Conservation (phyloP, 2,329 filamentous ascomycete genomes). For the Cyclaneusma minus region DNA sequence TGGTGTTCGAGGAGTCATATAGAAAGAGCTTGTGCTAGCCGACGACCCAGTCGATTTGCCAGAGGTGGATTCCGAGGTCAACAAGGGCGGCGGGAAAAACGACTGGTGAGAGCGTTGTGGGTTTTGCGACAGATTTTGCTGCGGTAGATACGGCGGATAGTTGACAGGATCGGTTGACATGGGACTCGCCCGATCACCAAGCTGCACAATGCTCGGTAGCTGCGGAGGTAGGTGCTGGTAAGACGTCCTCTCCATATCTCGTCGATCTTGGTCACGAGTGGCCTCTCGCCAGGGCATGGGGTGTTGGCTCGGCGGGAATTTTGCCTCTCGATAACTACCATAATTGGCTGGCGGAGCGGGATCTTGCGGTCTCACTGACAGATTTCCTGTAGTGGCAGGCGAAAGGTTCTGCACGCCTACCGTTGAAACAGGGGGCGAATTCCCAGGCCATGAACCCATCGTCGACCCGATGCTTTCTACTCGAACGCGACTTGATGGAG, state of each 20-base stretch:
- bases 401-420: too few species aligned
- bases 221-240: too few species aligned
- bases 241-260: too few species aligned
- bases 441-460: not conserved
- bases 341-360: conserved; percentile 9
- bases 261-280: conserved; percentile 8
- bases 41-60: conserved; percentile 11
- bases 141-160: too few species aligned
- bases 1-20: conserved; percentile 15
- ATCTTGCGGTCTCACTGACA: not conserved
- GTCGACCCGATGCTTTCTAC: conserved; percentile 1
- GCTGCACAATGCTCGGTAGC: too few species aligned
- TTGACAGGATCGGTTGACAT: too few species aligned
- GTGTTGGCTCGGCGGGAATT: conserved; percentile 8
- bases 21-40: conserved; percentile 13
- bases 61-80: conserved; percentile 14
- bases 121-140: too few species aligned
- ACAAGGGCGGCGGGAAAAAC: conserved; percentile 13
- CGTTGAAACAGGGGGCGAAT: too few species aligned
- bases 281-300: conserved; percentile 15
- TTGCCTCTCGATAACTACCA: conserved; percentile 19
- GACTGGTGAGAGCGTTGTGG: too few species aligned
- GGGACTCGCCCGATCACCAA: too few species aligned
- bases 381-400: too few species aligned
- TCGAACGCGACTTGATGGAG: not conserved